Evolutionary conservation across 129 eudicot species (phyloP), one percentile per base, ranked within the genome.

Genomic region (Pittosporum tobira): DNA sequence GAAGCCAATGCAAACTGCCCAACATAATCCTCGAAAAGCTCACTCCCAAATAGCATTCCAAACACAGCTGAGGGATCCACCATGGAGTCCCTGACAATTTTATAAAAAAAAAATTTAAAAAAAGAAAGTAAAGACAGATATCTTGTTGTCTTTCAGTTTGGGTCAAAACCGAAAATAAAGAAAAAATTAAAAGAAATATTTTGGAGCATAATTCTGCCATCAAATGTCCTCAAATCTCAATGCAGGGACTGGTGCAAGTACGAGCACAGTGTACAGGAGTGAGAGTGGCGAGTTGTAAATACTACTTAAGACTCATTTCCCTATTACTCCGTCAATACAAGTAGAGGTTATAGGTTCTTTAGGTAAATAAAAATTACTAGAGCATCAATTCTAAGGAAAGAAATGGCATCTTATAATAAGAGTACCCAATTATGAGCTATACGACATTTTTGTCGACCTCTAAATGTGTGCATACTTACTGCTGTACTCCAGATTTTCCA

Each of bases 41-140:
- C 81, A 68, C 77, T 80, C 50, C 81, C 85, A 38, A 79, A 75
- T 29, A 71, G 57, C 85, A 79, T 79, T 27, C 81, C 81, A 44
- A 79, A 79, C 26, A 75, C 81, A 49, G 73, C 54, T 48, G 85
- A 63, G 22, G 85, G 81, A 47, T 79, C 85, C 73, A 75, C 64
- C 75, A 79, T 63, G 28, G 65, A 57, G 36, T 79, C 81, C 73
- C 85, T 79, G n/a, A 31, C 37, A 40, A 70, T 28, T n/a, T n/a
- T n/a, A n/a, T n/a, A n/a, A n/a, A n/a, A n/a, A n/a, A n/a, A n/a
- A n/a, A n/a, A n/a, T n/a, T n/a, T 28, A 12, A 59, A 53, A 22
- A 26, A 34, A 59, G 4, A 42, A 38, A 16, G 22, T 7, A n/a
- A 47, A 19, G 30, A 61, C 12, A 54, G 25, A 20, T 18, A 16